Evolutionary conservation across 306 rosid species (phyloP).

Genomic region (Albizia julibrissin): DNA sequence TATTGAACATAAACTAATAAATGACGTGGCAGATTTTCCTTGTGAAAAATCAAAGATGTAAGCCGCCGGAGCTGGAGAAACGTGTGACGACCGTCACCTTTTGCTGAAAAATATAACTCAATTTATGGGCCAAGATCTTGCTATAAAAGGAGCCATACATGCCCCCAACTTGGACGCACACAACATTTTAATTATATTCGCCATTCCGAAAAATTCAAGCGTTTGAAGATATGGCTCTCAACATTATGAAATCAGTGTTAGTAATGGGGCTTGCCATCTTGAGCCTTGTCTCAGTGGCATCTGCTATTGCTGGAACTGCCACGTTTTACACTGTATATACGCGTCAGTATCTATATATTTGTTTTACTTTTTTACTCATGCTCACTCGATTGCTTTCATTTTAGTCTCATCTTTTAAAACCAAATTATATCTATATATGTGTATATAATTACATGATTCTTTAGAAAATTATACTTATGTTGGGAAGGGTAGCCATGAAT

Average conservation of each 20-base stretch:
- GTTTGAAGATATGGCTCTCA: slow-evolving; percentile 1
- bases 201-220: background rate
- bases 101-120: background rate
- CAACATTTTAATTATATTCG: background rate
- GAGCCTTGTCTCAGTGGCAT: slow-evolving; percentile 20
- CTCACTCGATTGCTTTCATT: background rate
- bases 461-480: too few relatives aligned
- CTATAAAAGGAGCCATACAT: slow-evolving; percentile 8
- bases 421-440: too few relatives aligned
- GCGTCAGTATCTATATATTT: slow-evolving; percentile 26
- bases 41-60: background rate
- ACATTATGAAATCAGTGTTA: background rate
- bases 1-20: background rate
- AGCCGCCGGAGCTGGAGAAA: background rate
- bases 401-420: background rate
- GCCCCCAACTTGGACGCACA: background rate
- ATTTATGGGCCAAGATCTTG: too few relatives aligned
- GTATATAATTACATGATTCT: too few relatives aligned
- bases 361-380: background rate
- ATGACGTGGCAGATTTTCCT: background rate
- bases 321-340: slow-evolving; percentile 24
- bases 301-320: slow-evolving; percentile 39
- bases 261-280: slow-evolving; percentile 7
- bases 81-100: slow-evolving; percentile 7
- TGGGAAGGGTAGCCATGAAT: too few relatives aligned